phyloP scores from a whole-genome alignment of 2,329 filamentous ascomycete species.

The Apiospora arundinis region DNA sequence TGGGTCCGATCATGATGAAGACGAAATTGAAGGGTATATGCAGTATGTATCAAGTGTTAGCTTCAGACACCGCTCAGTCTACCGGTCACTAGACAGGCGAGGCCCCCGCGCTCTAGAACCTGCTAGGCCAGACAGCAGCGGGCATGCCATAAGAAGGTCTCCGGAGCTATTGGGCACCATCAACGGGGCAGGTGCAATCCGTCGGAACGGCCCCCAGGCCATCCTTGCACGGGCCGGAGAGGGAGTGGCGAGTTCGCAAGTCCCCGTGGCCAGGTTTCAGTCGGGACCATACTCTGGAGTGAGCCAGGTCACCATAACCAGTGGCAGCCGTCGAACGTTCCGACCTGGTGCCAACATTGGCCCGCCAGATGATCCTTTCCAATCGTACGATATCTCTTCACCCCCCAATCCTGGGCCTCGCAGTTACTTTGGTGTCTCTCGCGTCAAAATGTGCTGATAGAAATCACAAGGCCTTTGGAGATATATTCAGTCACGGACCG shows the following conservation, averaged over 20 bases:
- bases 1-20: conserved; percentile 66
- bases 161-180: conserved; percentile 40
- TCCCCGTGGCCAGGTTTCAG: conserved; percentile 40
- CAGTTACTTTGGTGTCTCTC: conserved; percentile 26
- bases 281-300: conserved; percentile 44
- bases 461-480: conserved; percentile 51
- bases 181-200: background rate
- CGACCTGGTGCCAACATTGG: no score
- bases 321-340: conserved; percentile 40
- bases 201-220: no score
- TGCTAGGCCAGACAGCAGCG: no score
- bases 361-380: conserved; percentile 50
- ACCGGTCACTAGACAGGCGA: no score
- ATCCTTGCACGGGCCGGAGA: conserved; percentile 20
- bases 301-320: conserved; percentile 57
- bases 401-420: background rate
- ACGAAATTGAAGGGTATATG: conserved; percentile 62
- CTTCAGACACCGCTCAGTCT: no score
- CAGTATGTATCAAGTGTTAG: no score
- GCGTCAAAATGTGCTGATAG: conserved; percentile 40
- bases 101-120: conserved; percentile 26
- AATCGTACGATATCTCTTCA: conserved; percentile 49
- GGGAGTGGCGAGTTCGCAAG: conserved; percentile 23
- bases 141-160: conserved; percentile 34
- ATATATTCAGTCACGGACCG: conserved; percentile 47